phyloP scores from a whole-genome alignment of 1,139 yeast species.

The Kodamaea anthophila region DNA sequence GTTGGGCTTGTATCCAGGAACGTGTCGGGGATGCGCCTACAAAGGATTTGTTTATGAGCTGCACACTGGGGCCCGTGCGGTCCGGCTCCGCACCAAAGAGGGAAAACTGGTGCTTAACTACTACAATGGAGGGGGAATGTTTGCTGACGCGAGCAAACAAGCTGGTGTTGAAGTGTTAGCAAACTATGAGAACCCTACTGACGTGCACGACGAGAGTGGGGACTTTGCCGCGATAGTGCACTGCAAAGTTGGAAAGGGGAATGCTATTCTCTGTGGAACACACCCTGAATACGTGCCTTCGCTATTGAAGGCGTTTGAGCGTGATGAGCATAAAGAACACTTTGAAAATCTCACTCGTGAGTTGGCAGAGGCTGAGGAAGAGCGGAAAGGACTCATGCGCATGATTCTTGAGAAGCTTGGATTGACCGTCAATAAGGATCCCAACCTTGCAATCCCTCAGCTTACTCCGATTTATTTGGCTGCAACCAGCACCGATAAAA shows the following conservation, averaged over 20 bases:
- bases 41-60: constrained; percentile 75
- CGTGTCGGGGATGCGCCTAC: constrained; percentile 73
- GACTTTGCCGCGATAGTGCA: constrained; percentile 57
- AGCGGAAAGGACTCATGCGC: constrained; percentile 51
- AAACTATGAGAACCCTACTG: constrained; percentile 44
- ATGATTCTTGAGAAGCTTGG: constrained; percentile 56
- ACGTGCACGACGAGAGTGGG: constrained; percentile 24
- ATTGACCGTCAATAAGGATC: constrained; percentile 53
- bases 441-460: constrained; percentile 50
- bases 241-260: constrained; percentile 68
- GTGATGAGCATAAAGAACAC: constrained; percentile 12
- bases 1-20: constrained; percentile 74
- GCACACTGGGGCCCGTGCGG: constrained; percentile 69
- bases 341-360: constrained; percentile 31
- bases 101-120: constrained; percentile 31
- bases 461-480: constrained; percentile 59
- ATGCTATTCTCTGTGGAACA: constrained; percentile 72
- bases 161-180: constrained; percentile 68
- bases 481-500: constrained; percentile 32
- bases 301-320: constrained; percentile 30
- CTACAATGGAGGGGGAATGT: constrained; percentile 86
- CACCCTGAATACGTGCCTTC: constrained; percentile 83
- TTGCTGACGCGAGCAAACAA: constrained; percentile 62
- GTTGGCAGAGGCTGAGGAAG: constrained; percentile 36
- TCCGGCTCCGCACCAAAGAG: constrained; percentile 33